phyloP scores from a whole-genome alignment of 169 alveolate genomes.

The Plasmodium gallinaceum region DNA sequence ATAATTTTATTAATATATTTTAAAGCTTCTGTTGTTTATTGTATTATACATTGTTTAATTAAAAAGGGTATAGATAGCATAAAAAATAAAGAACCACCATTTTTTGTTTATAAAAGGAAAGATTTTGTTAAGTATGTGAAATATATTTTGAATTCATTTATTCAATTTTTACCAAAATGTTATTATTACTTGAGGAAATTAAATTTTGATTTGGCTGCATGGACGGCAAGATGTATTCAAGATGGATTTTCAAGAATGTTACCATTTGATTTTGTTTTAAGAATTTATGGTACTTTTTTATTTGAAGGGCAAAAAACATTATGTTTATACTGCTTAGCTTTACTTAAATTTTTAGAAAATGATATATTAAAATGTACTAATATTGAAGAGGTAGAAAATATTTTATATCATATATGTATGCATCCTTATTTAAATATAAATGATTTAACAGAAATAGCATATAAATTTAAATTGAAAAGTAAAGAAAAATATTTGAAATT shows the following conservation, averaged over 20 bases:
- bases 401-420: constrained; percentile 82
- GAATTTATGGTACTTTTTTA: constrained; percentile 82
- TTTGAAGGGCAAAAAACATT: constrained; percentile 86
- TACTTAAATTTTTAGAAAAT: constrained; percentile 77
- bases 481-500: constrained; percentile 77
- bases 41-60: constrained; percentile 83
- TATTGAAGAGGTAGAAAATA: constrained; percentile 81
- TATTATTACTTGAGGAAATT: constrained; percentile 77
- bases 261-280: constrained; percentile 83
- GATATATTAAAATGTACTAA: constrained; percentile 78
- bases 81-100: constrained; percentile 45
- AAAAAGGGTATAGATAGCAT: constrained; percentile 76
- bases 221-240: constrained; percentile 87
- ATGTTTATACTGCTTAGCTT: constrained; percentile 83
- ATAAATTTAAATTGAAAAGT: constrained; percentile 80
- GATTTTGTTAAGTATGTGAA: constrained; percentile 69
- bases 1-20: constrained; percentile 80
- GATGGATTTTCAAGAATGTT: constrained; percentile 83
- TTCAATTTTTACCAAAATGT: constrained; percentile 60
- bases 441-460: constrained; percentile 82
- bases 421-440: constrained; percentile 78
- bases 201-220: constrained; percentile 84
- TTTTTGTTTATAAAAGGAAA: constrained; percentile 58
- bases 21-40: constrained; percentile 82
- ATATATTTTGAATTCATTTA: constrained; percentile 45